These are phyloP conservation scores for Ceratobasidium sp. DNA, from an alignment of 1,284 basidiomycete genomes.

Conservation along the genomic window DNA sequence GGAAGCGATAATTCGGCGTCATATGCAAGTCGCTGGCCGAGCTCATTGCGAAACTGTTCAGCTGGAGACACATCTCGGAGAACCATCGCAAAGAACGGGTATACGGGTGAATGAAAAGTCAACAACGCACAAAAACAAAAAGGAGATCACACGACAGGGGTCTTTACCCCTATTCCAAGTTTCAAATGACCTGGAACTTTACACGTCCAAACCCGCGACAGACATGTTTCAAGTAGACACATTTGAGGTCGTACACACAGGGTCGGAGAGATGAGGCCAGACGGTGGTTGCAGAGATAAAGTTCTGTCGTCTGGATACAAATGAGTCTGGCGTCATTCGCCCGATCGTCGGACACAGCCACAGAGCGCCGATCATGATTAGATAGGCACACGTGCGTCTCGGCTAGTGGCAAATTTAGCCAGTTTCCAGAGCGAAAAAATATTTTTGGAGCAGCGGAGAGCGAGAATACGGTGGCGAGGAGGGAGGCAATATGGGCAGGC, in stretches of 20 bases:
- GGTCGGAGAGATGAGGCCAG: no score
- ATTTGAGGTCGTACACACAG: no score
- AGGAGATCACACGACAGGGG: neutral
- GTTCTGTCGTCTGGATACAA: no score
- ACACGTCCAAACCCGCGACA: no score
- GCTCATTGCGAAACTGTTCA: constrained; percentile 26
- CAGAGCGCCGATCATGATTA: constrained; percentile 11
- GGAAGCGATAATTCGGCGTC: constrained; percentile 15
- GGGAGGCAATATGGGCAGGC: no score
- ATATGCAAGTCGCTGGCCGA: constrained; percentile 14
- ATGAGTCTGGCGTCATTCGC: neutral
- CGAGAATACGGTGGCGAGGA: neutral
- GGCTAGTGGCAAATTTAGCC: neutral
- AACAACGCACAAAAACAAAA: neutral
- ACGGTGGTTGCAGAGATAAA: no score
- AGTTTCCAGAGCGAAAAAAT: neutral
- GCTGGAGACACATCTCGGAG: neutral
- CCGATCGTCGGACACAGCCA: constrained; percentile 9
- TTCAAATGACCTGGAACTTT: neutral
- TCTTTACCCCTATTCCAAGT: constrained; percentile 20
- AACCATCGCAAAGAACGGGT: neutral
- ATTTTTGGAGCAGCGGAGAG: neutral
- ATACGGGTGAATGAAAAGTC: neutral
- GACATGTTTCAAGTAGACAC: no score
- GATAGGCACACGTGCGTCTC: neutral